phyloP scores from a whole-genome alignment of 1,284 basidiomycete genomes.

The Polyporus tsugae region DNA sequence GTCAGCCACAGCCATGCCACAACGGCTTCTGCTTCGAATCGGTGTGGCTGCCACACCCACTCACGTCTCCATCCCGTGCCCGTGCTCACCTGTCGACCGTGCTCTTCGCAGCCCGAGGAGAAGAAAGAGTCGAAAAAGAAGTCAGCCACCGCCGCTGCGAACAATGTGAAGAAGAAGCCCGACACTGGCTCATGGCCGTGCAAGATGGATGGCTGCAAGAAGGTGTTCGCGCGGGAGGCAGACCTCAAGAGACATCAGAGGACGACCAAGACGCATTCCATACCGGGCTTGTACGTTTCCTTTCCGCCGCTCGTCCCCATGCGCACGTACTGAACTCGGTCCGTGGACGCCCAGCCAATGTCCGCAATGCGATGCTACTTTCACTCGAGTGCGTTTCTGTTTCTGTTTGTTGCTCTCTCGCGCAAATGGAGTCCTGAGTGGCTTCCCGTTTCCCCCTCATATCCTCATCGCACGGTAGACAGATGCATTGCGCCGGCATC shows the following conservation, averaged over 20 bases:
- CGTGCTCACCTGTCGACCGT: constrained; percentile 30
- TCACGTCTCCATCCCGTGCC: constrained; percentile 3
- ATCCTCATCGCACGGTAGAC: constrained; percentile 35
- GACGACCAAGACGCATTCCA: constrained; percentile 75
- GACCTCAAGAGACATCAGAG: constrained; percentile 81
- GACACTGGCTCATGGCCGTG: constrained; percentile 74
- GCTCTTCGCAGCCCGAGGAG: constrained; percentile 49
- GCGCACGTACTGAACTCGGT: constrained; percentile 17
- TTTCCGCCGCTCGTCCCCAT: background rate
- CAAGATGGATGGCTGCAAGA: constrained; percentile 78
- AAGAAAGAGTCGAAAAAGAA: constrained; percentile 56
- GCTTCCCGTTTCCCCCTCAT: background rate
- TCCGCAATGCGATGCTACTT: constrained; percentile 79
- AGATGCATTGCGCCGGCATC: constrained; percentile 47
- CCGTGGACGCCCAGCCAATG: constrained; percentile 56
- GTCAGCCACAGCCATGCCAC: constrained; percentile 39
- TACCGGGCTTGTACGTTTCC: constrained; percentile 70
- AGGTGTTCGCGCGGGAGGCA: constrained; percentile 79
- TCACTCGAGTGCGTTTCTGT: constrained; percentile 68
- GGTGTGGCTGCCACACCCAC: constrained; percentile 25
- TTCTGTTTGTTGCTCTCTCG: background rate
- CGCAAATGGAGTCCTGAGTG: background rate
- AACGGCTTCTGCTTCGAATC: constrained; percentile 16
- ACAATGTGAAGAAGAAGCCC: constrained; percentile 50
- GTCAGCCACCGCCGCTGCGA: constrained; percentile 40